Base-by-base conservation (phyloP, 2,329 filamentous ascomycete genomes). In the Thermoascus crustaceus region DNA sequence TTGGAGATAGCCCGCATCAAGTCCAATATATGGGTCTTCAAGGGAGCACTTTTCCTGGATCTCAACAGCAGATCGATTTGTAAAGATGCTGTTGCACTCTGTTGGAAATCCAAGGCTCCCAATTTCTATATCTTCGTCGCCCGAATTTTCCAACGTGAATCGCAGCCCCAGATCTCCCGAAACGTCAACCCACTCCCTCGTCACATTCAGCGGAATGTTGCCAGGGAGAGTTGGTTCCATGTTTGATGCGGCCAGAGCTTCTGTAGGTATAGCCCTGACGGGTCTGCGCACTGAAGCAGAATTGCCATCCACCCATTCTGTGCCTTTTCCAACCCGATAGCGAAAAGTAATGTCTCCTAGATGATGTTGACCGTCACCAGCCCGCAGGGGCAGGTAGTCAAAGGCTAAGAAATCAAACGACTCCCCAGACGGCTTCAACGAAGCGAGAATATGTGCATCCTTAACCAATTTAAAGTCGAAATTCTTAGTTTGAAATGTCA, bases 21-120 rank as follows among this genome's bases (percentile, higher is more conserved):
- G 61, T 2, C 75, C 75, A n/a, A 78, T 68, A 35, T 76, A 77
- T 0, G 75, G 75, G 37, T 79, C 75, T 0, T 71, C 64, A 3
- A 78, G 61, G 0, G 71, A 72, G 48, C 75, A 78, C 17, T 64
- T 60, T 0, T 58, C 52, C 35, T 69, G 66, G 5, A 69, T 75
- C 5, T 73, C 66, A 2, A 57, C 55, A 0, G 72, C 64, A 1
- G 57, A 52, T 6, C 72, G 65, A 29, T 61, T 60, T 8, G 67
- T 75, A 47, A 78, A 78, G 44, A 79, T 76, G 50, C 71, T 78
- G 56, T 78, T 78, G 58, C 78, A 75, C 48, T 76, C 72, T 13
- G 73, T 65, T 0, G 75, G 75, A 33, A 79, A 69, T 0, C 75
- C 75, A 2, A 78, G 58, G 31, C 69, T 69, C 2, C 75, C 75